phyloP scores from a whole-genome alignment of 2,329 filamentous ascomycete species.

The Pseudogymnoascus sp. region DNA sequence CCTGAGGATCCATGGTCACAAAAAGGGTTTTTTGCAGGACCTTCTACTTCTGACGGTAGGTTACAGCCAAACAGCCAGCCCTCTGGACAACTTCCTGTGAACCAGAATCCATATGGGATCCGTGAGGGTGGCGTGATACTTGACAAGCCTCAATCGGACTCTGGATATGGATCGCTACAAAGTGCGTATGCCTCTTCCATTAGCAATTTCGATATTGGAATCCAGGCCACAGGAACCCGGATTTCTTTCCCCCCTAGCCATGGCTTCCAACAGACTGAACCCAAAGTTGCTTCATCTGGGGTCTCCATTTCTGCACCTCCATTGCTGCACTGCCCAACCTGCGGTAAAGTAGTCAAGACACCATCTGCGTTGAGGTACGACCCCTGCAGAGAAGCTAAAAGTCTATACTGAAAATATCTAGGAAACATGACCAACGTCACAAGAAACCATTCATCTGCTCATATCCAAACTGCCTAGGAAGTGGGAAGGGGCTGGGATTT shows the following conservation, averaged over 20 bases:
- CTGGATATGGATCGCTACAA: slow-evolving; percentile 29
- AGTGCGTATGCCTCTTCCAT: slow-evolving; percentile 28
- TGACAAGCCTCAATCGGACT: slow-evolving; percentile 27
- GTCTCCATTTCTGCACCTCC: slow-evolving; percentile 13
- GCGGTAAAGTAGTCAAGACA: slow-evolving; percentile 39
- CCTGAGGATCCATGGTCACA: background rate
- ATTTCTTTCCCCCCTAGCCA: slow-evolving; percentile 21
- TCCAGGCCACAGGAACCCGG: slow-evolving; percentile 26
- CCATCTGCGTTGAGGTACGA: slow-evolving; percentile 50
- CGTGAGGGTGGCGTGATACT: slow-evolving; percentile 20
- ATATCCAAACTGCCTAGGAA: slow-evolving; percentile 47
- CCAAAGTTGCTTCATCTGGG: slow-evolving; percentile 15
- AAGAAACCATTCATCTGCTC: slow-evolving; percentile 59
- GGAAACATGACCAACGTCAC: slow-evolving; percentile 70
- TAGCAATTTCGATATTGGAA: slow-evolving; percentile 25
- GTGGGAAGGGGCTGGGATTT: slow-evolving; percentile 50
- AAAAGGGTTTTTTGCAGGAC: background rate
- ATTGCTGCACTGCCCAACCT: slow-evolving; percentile 33
- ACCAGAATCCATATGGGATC: background rate
- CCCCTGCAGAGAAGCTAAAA: background rate
- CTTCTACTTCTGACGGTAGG: background rate
- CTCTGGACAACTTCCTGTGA: background rate
- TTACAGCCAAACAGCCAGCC: background rate
- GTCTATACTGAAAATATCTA: slow-evolving; percentile 33
- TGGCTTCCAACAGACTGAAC: slow-evolving; percentile 19